Evolutionary conservation across 352 stramenopile genomes (phyloP).

Genomic region (Pythium brassicae): DNA sequence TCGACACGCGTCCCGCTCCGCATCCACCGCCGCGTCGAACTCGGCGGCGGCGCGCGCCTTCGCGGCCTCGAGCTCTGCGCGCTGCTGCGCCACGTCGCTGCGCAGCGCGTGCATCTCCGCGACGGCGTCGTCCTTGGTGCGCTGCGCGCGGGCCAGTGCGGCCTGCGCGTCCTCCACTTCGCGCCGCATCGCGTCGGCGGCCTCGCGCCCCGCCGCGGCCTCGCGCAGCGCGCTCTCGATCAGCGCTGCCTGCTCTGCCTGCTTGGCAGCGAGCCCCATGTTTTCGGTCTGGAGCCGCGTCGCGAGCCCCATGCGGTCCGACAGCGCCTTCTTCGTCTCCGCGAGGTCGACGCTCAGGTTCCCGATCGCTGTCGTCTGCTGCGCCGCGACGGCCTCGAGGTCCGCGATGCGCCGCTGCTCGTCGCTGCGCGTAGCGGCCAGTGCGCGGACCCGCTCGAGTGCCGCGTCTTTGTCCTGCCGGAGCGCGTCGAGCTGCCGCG

Average conservation of each 20-base stretch:
- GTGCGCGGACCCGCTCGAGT: slow-evolving; percentile 34
- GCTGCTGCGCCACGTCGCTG: slow-evolving; percentile 33
- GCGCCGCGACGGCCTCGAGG: slow-evolving; percentile 39
- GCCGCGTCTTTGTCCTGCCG: slow-evolving; percentile 54
- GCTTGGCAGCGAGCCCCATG: slow-evolving; percentile 74
- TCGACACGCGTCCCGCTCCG: slow-evolving; percentile 41
- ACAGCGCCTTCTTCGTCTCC: slow-evolving; percentile 81
- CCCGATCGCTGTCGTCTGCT: slow-evolving; percentile 55
- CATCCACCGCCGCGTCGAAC: slow-evolving; percentile 21
- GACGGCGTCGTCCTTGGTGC: slow-evolving; percentile 45
- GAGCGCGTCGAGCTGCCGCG: slow-evolving; percentile 41
- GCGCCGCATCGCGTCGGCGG: slow-evolving; percentile 37
- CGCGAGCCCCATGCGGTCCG: slow-evolving; percentile 73
- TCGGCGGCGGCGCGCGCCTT: slow-evolving; percentile 10
- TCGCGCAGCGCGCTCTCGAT: slow-evolving; percentile 71
- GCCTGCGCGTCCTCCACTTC: slow-evolving; percentile 52
- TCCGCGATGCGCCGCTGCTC: slow-evolving; percentile 34
- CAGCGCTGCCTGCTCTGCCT: slow-evolving; percentile 70
- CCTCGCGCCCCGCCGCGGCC: slow-evolving; percentile 32
- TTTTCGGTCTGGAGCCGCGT: slow-evolving; percentile 83
- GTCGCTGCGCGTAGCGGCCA: slow-evolving; percentile 33
- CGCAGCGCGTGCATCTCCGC: slow-evolving; percentile 39
- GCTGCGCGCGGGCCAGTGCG: slow-evolving; percentile 47
- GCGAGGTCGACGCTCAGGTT: slow-evolving; percentile 70
- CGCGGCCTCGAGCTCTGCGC: slow-evolving; percentile 6